phyloP scores from a whole-genome alignment of 768 basidiomycete genomes.

The Lepiota brunneoincarnata region DNA sequence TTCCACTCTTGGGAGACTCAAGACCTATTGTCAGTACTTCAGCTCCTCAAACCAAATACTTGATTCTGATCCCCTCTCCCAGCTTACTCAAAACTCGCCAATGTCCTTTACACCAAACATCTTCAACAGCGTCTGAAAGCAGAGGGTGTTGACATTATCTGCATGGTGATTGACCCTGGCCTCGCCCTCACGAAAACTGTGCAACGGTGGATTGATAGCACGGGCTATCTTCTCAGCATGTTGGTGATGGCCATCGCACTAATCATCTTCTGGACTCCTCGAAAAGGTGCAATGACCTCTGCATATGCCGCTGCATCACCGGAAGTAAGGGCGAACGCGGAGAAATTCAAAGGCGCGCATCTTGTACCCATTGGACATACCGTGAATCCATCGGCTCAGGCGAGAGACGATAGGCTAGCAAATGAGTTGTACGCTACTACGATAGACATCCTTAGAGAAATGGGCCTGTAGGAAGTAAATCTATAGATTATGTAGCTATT shows the following conservation, averaged over 20 bases:
- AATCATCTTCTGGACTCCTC: conserved; percentile 17
- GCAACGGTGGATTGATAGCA: conserved; percentile 8
- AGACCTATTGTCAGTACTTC: neutral
- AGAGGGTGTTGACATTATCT: conserved; percentile 31
- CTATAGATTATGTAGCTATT: too few species aligned
- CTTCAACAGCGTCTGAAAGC: conserved; percentile 46
- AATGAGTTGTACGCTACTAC: conserved; percentile 38
- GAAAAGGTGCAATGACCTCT: conserved; percentile 32
- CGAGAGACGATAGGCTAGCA: conserved; percentile 29
- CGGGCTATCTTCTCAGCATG: conserved; percentile 6
- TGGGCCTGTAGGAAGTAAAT: conserved; percentile 20
- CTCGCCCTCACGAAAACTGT: conserved; percentile 27
- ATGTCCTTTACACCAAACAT: conserved; percentile 45
- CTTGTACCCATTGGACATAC: conserved; percentile 32
- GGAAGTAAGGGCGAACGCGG: conserved; percentile 26
- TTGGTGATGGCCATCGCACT: conserved; percentile 12
- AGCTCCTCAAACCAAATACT: neutral
- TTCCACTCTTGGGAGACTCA: conserved; percentile 16
- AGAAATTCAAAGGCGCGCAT: conserved; percentile 35
- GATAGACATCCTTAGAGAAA: conserved; percentile 26
- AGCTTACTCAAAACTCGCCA: conserved; percentile 53
- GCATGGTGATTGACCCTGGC: conserved; percentile 42
- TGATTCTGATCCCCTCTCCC: neutral
- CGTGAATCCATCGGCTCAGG: conserved; percentile 22
- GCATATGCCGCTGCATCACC: conserved; percentile 39